Base-by-base conservation (phyloP, 495 filamentous ascomycete genomes). In the Apodospora peruviana region DNA sequence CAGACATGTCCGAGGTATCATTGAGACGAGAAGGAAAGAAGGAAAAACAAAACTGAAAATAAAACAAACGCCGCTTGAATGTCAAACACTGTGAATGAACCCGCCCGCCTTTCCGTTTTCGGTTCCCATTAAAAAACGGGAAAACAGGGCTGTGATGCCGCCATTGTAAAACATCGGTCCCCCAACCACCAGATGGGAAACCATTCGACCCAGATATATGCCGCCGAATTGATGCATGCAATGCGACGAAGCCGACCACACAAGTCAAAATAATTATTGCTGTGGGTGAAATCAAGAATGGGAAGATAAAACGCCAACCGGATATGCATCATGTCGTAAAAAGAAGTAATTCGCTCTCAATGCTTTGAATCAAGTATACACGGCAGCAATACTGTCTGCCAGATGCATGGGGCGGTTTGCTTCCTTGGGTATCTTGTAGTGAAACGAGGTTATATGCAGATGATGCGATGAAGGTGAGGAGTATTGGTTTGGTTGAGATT, bases 301-400 rank as follows among this genome's bases (percentile, higher is more conserved):
- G 22, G 36, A 64, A 60, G 60, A 61, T 59, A 59, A 62, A 71
- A 69, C 68, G 66, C 66, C 66, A 55, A 48, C 63, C 59, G 51
- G 38, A 65, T n/a, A 73, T 73, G 69, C 65, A 65, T 47, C 14
- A 55, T 65, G 60, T 67, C 59, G 59, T 72, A 59, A 66, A 64
- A 62, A 49, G 57, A 49, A 42, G 14, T 32, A 32, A 14, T 32
- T 60, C 57, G 59, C 56, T 64, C 57, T 60, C 60, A 57, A 69
- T 68, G 61, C 65, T n/a, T n/a, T 66, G 59, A 64, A 55, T 53
- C 56, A 63, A 62, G 53, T 69, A 53, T 71, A 72, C 71, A 71
- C 40, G 61, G 64, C 70, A 69, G 66, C 50, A 48, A 37, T 47
- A 40, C 38, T 43, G 44, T 49, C 58, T 62, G 53, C 66, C 63